Conservation (phyloP, 78 protist species). For the Dictyostelium discoideum region DNA sequence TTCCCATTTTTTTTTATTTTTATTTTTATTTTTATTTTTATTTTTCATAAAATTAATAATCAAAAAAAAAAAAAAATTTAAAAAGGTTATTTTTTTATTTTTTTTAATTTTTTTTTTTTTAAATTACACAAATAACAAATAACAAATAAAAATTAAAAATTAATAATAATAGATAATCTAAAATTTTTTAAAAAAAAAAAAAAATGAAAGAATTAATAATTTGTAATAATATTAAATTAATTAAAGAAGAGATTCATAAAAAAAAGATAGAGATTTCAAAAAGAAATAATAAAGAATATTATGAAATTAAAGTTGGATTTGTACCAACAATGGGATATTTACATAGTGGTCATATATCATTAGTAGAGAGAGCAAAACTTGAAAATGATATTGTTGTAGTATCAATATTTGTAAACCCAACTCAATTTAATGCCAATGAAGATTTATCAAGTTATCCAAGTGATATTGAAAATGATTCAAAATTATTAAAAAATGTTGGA, state of each 20-base stretch:
- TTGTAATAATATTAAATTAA: conserved; percentile 30
- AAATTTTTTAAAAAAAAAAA: background rate
- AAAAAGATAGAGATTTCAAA: background rate
- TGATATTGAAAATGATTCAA: conserved; percentile 56
- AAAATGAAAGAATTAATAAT: conserved; percentile 9
- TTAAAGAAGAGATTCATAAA: conserved; percentile 38
- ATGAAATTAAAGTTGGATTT: conserved; percentile 67
- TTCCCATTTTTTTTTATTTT: background rate
- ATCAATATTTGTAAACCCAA: conserved; percentile 90
- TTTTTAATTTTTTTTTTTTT: too few relatives aligned
- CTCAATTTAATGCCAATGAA: conserved; percentile 86
- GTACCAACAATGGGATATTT: conserved; percentile 93
- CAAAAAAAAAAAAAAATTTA: background rate
- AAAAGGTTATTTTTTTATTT: background rate
- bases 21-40: background rate
- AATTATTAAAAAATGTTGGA: background rate
- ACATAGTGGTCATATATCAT: conserved; percentile 89
- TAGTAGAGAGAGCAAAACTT: conserved; percentile 38
- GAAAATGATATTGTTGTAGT: conserved; percentile 61
- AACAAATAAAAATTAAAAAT: background rate
- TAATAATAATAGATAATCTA: background rate
- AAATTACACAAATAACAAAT: too few relatives aligned
- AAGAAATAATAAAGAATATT: background rate
- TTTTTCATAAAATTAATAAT: background rate
- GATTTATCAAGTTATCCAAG: conserved; percentile 85